Base-by-base conservation (phyloP, 345 rosid species). In the Salix viminalis region DNA sequence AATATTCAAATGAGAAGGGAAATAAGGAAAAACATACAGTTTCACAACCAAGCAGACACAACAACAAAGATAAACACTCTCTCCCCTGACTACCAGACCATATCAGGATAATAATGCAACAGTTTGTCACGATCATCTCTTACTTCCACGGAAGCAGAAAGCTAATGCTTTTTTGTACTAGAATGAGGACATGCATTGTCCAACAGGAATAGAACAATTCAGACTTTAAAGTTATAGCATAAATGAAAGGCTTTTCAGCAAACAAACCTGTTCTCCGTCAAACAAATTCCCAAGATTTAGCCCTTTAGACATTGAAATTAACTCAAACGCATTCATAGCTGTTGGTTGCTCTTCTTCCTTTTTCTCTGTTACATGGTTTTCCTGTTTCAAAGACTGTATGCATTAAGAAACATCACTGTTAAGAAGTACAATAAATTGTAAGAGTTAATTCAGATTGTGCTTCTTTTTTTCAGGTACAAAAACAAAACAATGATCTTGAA, bases 271-370 rank as follows among this genome's bases (percentile, higher is more conserved):
- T 75, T 92, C 97, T 50, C 76, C 81, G 50, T 89, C 97, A 74
- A 96, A 90, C 76, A 96, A 84, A 84, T 96, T 93, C 81, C 76
- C 98, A 16, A 96, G 86, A 85, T 96, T 91, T 77, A 96, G 87
- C 70, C 97, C 98, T 44, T 85, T 93, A 18, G 99, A 93, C 96
- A 96, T 85, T 32, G 98, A 89, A 77, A 96, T 96, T 72, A 96
- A 84, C 83, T 96, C 98, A 44, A 96, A 96, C 28, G 99, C 99
- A 71, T 93, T 96, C 89, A 96, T 93, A 5, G 94, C 86, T 12
- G 84, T 81, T 32, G 99, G 99, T 75, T 90, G 92, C 67, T 89
- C 96, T 79, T 89, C 96, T 81, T 96, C 95, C 82, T 72, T 92
- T 89, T 87, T 93, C 79, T 96, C 97, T 7, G 90, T 89, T 66